Base-by-base conservation (phyloP, 805 yeast genomes). In the Yamadazyma sp. region DNA sequence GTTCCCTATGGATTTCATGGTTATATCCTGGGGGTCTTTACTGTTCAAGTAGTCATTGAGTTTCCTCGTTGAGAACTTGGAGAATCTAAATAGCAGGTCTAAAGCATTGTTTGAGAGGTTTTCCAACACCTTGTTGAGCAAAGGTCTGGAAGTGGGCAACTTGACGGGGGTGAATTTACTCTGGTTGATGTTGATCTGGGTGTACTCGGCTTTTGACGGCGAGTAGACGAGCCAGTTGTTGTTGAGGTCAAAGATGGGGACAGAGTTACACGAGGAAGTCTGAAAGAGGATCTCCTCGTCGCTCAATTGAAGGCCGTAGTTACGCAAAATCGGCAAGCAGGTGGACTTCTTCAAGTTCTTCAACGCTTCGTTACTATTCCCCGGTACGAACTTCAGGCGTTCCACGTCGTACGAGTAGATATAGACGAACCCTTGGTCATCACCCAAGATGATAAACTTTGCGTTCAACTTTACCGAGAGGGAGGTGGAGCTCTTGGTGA, bases 71-170 rank as follows among this genome's bases (percentile, higher is more conserved):
- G 55, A 47, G 12, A 39, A 38, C 40, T 76, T 79, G 0, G 81
- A 66, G 6, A 79, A 48, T 45, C 64, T 68, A 44, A 64, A 58
- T 11, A 75, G 47, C 9, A 75, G 70, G 53, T 76, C 84, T 12
- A 78, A 54, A 0, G 84, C 79, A 2, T 73, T 63, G 38, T 68
- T 65, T 2, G 82, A 75, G 10, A 80, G 47, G 11, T 67, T 61
- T 8, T 73, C 67, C 37, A 78, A 51, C 1, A 80, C 67, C 35
- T 75, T 65, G 31, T 69, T 67, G 23, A 75, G 58, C 25, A 77
- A 55, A 1, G 77, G 75, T 3, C 71, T 70, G 3, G 68, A 63
- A 3, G 74, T 69, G 14, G 78, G 73, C 24, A 77, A 50, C 42
- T 63, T 64, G 14, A 76, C 66, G 0, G 77, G 72, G 0, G 80